Evolutionary conservation across 805 yeast species (phyloP), one percentile per base, ranked within the genome.

Genomic region (Candida pseudofarinosa): DNA sequence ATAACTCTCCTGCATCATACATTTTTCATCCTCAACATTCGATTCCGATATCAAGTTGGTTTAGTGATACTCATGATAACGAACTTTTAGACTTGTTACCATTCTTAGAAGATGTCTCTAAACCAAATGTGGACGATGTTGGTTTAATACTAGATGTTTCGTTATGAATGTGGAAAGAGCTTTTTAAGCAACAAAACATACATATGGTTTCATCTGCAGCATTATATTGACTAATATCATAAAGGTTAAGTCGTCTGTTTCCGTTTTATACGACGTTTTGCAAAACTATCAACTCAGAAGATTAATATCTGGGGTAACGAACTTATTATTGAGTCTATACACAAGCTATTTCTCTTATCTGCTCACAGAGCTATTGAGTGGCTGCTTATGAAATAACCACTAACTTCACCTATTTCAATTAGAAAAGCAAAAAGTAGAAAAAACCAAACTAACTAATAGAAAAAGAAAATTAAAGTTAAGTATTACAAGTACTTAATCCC

Each of bases 1-100:
- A 93, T 69, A 93, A 93, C 65, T 90, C 98, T 2, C 98, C 99
- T 1, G 96, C 98, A 3, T 88, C 97, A n/a, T 93, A 93, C 65
- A 83, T 91, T 43, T 87, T 93, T 73, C 98, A 93, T 60, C 99
- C 99, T 16, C 95, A 88, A 63, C 97, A 93, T 68, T 95, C 98
- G 6, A 85, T 93, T 20, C 99, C 99, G 18, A 87, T 93, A 20
- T 87, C 96, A 51, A 83, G 93, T 62, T 93, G 99, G 99, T 93
- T 93, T 73, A 87, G 96, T 52, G 99, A 93, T 66, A 81, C 93
- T 20, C 99, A 93, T 63, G 99, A 93, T 63, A 90, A 90, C 61
- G 99, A 93, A 72, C 74, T 93, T 55, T 65, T 87, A 48, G 99
- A 93, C 65, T 79, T 93, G 64, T 69, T 93, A 42, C 99, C 98